A percentile compares a stretch with the other conserved stretches of the same genome.
Evolutionary conservation across 331 rosid species (phyloP).

Genomic region (Spiraea crenata): DNA sequence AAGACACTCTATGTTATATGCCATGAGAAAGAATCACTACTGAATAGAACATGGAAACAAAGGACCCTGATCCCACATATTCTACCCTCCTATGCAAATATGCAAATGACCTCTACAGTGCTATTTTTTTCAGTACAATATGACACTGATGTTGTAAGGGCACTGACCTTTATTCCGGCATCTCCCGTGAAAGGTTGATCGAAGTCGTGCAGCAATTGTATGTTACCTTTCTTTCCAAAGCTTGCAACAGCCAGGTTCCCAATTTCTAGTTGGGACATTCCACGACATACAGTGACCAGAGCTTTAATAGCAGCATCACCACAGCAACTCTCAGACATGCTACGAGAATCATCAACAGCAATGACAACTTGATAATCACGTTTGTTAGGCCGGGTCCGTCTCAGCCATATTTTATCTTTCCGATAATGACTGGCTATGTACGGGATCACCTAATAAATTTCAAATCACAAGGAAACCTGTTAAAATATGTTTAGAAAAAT

Average conservation of each 20-base stretch:
- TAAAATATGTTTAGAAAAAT: background rate
- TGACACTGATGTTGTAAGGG: background rate
- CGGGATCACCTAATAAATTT: slow-evolving; percentile 57
- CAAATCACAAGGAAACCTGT: background rate
- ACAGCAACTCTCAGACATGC: slow-evolving; percentile 77
- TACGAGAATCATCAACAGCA: slow-evolving; percentile 90
- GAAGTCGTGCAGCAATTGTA: slow-evolving; percentile 78
- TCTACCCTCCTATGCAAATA: background rate
- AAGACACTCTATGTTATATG: background rate
- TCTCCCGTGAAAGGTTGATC: slow-evolving; percentile 74
- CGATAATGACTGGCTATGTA: slow-evolving; percentile 77
- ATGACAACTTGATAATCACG: slow-evolving; percentile 94
- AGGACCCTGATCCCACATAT: background rate
- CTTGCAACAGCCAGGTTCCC: slow-evolving; percentile 85
- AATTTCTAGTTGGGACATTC: slow-evolving; percentile 80
- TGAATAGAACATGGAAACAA: background rate
- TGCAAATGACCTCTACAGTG: background rate
- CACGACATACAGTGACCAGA: slow-evolving; percentile 86
- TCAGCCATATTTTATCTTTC: slow-evolving; percentile 90
- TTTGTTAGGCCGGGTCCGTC: slow-evolving; percentile 87
- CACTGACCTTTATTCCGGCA: slow-evolving; percentile 68
- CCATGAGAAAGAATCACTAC: background rate
- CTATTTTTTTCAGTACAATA: background rate
- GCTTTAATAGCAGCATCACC: slow-evolving; percentile 83
- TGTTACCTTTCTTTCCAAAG: slow-evolving; percentile 83